These are phyloP conservation scores for Zalaria sp. DNA, from an alignment of 2,329 filamentous ascomycete species.

Conservation along the genomic window DNA sequence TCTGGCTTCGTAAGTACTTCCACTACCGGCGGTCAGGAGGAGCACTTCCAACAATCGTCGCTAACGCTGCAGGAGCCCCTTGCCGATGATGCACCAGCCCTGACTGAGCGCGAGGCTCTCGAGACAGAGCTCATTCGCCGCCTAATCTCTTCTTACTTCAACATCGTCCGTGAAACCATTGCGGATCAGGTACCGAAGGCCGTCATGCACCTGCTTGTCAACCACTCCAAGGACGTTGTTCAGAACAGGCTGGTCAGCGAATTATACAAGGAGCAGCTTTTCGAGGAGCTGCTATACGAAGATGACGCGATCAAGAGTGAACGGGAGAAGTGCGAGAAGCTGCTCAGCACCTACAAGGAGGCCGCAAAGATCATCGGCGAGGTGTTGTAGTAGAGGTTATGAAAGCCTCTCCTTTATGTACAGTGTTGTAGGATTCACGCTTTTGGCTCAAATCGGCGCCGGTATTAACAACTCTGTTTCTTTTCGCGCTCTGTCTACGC, in stretches of 20 bases:
- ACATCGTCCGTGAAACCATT: conserved; percentile 96
- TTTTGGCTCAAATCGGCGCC: too few relatives aligned
- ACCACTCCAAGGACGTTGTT: conserved; percentile 95
- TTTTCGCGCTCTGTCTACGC: too few relatives aligned
- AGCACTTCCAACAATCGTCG: conserved; percentile 26
- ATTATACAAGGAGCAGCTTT: conserved; percentile 82
- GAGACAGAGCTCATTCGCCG: conserved; percentile 95
- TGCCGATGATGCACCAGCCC: conserved; percentile 57
- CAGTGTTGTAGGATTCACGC: too few relatives aligned
- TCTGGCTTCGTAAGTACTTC: conserved; percentile 44
- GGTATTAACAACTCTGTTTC: too few relatives aligned
- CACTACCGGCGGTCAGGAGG: neutral
- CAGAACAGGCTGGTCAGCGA: conserved; percentile 94
- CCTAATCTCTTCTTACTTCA: conserved; percentile 96
- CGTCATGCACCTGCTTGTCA: conserved; percentile 96
- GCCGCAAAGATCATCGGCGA: conserved; percentile 97
- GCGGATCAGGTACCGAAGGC: conserved; percentile 97
- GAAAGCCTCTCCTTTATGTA: too few relatives aligned
- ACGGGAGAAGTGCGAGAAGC: conserved; percentile 94
- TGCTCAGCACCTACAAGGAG: conserved; percentile 90
- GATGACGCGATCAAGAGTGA: conserved; percentile 96
- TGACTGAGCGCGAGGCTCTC: conserved; percentile 91
- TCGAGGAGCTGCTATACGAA: conserved; percentile 89
- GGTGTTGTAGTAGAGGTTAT: conserved; percentile 48
- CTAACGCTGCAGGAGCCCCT: conserved; percentile 13